Percentiles rank a stretch among this genome's conserved stretches.
phyloP scores from a whole-genome alignment of 306 rosid species.

The Acmispon strigosus region DNA sequence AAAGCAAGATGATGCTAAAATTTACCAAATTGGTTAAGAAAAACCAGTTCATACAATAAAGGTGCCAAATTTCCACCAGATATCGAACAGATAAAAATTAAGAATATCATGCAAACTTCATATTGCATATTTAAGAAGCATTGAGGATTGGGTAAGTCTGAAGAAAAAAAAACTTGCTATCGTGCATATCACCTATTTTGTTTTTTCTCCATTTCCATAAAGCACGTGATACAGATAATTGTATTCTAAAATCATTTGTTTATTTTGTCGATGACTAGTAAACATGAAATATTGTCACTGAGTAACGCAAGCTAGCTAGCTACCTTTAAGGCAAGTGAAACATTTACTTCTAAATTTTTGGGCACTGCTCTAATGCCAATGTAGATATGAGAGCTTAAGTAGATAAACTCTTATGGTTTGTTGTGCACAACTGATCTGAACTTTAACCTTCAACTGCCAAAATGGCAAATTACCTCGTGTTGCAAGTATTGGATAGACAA shows the following conservation, averaged over 20 bases:
- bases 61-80: neutral
- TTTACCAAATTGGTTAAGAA: neutral
- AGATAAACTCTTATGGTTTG: neutral
- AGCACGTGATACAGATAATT: neutral
- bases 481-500: slow-evolving; percentile 41
- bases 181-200: neutral
- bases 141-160: neutral
- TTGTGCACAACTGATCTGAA: neutral
- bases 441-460: neutral
- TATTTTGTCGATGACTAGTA: neutral
- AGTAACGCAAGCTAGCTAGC: neutral
- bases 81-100: neutral
- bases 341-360: neutral
- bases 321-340: neutral
- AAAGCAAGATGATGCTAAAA: neutral
- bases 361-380: neutral
- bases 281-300: neutral
- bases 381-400: neutral
- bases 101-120: neutral
- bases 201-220: neutral
- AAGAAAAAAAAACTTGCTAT: neutral
- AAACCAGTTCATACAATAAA: neutral
- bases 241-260: neutral
- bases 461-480: slow-evolving; percentile 39
- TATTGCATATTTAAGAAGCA: neutral